Conservation (phyloP, 2,329 filamentous ascomycete species). For the Colletotrichum coccodes region DNA sequence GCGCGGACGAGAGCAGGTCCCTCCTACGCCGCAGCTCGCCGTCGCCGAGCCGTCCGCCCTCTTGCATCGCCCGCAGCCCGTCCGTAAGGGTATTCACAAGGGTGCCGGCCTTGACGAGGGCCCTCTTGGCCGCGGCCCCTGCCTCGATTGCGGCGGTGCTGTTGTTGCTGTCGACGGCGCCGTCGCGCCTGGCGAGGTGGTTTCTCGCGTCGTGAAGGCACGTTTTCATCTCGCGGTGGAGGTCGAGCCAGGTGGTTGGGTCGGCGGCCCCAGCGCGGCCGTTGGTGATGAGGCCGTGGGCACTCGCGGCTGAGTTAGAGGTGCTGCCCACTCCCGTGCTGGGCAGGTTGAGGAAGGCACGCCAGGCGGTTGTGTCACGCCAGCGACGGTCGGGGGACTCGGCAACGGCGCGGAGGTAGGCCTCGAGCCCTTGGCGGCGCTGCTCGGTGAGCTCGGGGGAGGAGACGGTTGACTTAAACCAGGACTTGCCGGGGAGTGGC, state of each 20-base stretch:
- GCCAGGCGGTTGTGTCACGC: conserved; percentile 79
- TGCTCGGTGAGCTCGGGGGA: conserved; percentile 76
- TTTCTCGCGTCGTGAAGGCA: conserved; percentile 74
- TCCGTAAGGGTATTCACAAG: conserved; percentile 73
- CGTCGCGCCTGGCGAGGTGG: conserved; percentile 75
- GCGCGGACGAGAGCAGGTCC: conserved; percentile 75
- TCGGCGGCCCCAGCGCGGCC: conserved; percentile 51
- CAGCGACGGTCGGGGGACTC: conserved; percentile 79
- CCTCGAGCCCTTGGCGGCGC: conserved; percentile 75
- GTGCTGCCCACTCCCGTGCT: conserved; percentile 51
- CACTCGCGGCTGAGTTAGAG: conserved; percentile 58
- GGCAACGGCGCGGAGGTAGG: conserved; percentile 78
- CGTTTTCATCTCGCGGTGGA: conserved; percentile 78
- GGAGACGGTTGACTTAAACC: conserved; percentile 78
- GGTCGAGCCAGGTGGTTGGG: conserved; percentile 79
- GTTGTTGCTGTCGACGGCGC: conserved; percentile 49
- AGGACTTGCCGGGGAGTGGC: conserved; percentile 77
- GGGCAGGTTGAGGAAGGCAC: conserved; percentile 78
- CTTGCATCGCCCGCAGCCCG: conserved; percentile 68
- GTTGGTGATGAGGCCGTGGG: conserved; percentile 52
- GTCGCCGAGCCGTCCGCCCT: conserved; percentile 69
- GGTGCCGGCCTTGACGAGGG: conserved; percentile 74
- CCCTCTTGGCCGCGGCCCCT: conserved; percentile 78
- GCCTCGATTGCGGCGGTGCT: conserved; percentile 66
- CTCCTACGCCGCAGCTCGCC: conserved; percentile 78